Percentiles rank a stretch among this genome's conserved stretches.
These are phyloP conservation scores for Verticillium nubilum DNA, from an alignment of 2,329 filamentous ascomycete species.

Conservation along the genomic window DNA sequence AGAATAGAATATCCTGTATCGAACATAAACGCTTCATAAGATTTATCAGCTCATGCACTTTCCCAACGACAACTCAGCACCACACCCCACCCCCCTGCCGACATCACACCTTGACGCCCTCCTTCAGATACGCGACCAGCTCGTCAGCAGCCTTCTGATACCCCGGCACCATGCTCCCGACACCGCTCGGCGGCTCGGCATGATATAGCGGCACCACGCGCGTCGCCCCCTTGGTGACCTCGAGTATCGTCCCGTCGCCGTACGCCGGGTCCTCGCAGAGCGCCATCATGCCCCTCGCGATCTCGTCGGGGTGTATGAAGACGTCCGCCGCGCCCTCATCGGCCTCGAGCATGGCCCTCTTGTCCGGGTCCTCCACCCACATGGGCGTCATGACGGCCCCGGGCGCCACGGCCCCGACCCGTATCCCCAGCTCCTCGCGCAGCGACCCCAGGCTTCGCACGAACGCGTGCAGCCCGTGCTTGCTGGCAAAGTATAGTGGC, in stretches of 20 bases:
- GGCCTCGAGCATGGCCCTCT: conserved; percentile 18
- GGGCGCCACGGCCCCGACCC: conserved; percentile 25
- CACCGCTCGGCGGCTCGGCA: conserved; percentile 17
- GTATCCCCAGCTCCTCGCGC: conserved; percentile 24
- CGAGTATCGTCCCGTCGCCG: conserved; percentile 25
- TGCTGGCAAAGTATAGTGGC: conserved; percentile 30
- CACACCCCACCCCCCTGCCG: too few relatives aligned
- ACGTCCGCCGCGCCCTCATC: conserved; percentile 9
- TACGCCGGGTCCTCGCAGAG: conserved; percentile 15
- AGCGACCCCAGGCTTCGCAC: conserved; percentile 23
- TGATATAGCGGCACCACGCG: conserved; percentile 23
- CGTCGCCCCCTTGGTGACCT: conserved; percentile 17
- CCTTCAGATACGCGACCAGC: conserved; percentile 16
- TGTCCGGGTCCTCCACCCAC: conserved; percentile 25
- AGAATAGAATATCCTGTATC: too few relatives aligned
- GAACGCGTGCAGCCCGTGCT: conserved; percentile 30
- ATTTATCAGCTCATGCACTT: too few relatives aligned
- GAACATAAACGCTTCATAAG: too few relatives aligned
- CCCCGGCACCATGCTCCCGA: conserved; percentile 15
- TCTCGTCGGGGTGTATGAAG: conserved; percentile 14
- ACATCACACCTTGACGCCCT: conserved; percentile 17
- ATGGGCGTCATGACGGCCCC: conserved; percentile 26
- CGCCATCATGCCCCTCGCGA: conserved; percentile 24
- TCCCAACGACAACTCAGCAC: too few relatives aligned
- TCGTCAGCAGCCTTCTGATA: conserved; percentile 15